Evolutionary conservation across 1,284 basidiomycete species (phyloP), one percentile per base, ranked within the genome.

Genomic region (Kalmanozyma brasiliensis): DNA sequence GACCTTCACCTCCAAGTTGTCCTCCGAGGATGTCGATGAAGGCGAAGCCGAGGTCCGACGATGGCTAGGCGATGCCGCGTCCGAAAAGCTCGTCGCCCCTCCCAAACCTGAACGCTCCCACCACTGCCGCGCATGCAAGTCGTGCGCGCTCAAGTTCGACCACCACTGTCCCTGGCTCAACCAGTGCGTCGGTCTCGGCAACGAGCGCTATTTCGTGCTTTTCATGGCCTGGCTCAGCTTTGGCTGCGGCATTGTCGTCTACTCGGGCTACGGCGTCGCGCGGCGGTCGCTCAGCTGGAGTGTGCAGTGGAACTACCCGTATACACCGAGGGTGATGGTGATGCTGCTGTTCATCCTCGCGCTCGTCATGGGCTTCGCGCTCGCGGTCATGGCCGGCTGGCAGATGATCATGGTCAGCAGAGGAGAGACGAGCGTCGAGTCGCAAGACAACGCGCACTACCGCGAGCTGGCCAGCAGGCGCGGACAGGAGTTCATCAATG

Each of bases 191-290:
- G 95, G 96, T 2, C 82, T 98, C 8, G 86, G 95, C 80, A 98
- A 98, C 79, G 94, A 98, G 82, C 88, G 95, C 0, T 93, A 98
- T 83, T 98, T 98, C 77, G 87, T 96, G 30, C 85, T 98, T 32
- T 98, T 98, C 86, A 90, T 98, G 92, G 91, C 61, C 7, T 81
- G 76, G 73, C 61, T 79, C 26, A 52, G 66, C 10, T 48, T 80
- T 19, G 79, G 76, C 2, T 75, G 69, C 13, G 52, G 40, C n/a
- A 57, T 78, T 9, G 73, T 79, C 5, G 30, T 70, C n/a, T 41
- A 26, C 5, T 38, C 68, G 2, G 73, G 77, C 0, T 76, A 49
- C 36, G 43, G 35, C 1, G 49, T 73, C 14, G 52, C 60, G 42
- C 23, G 41, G 7, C n/a, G 23, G 4, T 52, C 53, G 8, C 4